Base-by-base conservation (phyloP, 768 basidiomycete species). In the Amanita muscaria region DNA sequence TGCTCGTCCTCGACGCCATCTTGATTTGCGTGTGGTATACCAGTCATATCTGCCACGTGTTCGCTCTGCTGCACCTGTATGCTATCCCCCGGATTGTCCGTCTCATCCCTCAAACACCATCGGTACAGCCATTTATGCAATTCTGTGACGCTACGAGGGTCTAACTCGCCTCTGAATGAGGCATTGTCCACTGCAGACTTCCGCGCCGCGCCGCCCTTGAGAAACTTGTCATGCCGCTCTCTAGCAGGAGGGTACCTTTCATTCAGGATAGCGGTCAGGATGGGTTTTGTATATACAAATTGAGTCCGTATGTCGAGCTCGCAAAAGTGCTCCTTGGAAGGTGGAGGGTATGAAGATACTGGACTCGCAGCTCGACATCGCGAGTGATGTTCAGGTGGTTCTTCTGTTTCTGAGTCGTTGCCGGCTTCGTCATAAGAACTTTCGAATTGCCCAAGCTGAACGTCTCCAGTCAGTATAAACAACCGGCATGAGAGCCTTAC, bases 211-310 rank as follows among this genome's bases (percentile, higher is more conserved):
- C 78, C 81, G 9, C 83, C 82, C 43, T 63, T 69, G 56, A 88
- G 70, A 51, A 80, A 88, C 0, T 57, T 58, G 5, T 64, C 62
- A 49, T 85, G 79, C 18, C 67, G 67, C 21, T 52, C 52, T 44
- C 49, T 54, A 2, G 76, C 74, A 1, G 87, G 86, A 1, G 44
- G 49, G 55, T 83, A 88, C 24, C 56, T 52, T 24, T 73, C 73
- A 25, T 69, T 70, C 25, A 88, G 57, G 24, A 87, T 72, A 1
- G 77, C 79, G 19, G 54, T 60, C 33, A 89, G 61, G 11, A 87
- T 66, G 1, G 77, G 77, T 49, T 80, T 85, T 21, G 74, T 67
- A 53, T 84, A 85, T 9, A 64, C 70, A 44, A 89, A 75, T 51
- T 88, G 83, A 30, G 73, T 61, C 15, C 65, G 65, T 5, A 84